Conservation (phyloP, 345 rosid genomes). For the Euphorbia pulcherrima region DNA sequence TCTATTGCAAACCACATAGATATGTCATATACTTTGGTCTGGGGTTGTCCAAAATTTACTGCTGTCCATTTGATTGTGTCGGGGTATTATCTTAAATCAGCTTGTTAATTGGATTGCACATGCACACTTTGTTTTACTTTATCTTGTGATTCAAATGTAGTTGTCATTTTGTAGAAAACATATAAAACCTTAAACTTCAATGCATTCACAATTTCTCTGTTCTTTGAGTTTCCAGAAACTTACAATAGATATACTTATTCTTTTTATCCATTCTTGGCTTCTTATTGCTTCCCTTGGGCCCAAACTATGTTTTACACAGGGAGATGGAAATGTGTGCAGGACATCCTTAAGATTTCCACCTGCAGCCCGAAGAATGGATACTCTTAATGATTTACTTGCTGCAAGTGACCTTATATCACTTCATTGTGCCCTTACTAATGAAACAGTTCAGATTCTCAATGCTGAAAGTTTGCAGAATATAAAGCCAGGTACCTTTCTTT, state of each 20-base stretch:
- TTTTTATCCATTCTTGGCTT: conserved; percentile 1
- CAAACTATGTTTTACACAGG: conserved; percentile 39
- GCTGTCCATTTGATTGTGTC: not conserved
- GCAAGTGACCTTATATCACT: conserved; percentile 95
- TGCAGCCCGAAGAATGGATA: conserved; percentile 97
- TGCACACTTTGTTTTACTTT: not conserved
- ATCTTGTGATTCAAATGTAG: not conserved
- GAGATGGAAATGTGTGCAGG: conserved; percentile 53
- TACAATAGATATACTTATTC: not conserved
- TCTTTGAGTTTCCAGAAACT: not conserved
- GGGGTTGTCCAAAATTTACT: not conserved
- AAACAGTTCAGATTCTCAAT: conserved; percentile 86
- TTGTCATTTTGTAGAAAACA: conserved; percentile 3
- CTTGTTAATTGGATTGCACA: not conserved
- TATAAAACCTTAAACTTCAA: not conserved
- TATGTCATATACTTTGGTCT: not conserved
- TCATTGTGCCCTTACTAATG: conserved; percentile 80
- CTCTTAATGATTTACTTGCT: conserved; percentile 87
- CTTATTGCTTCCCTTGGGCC: conserved; percentile 9
- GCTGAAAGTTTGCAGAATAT: conserved; percentile 95
- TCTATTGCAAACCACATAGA: not conserved
- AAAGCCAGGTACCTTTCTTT: conserved; percentile 66
- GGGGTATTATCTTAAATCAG: not conserved
- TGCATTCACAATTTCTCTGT: not conserved
- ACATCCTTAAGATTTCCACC: conserved; percentile 67